phyloP scores from a whole-genome alignment of 148 eudicot species.

The Rhododendron griersonianum region DNA sequence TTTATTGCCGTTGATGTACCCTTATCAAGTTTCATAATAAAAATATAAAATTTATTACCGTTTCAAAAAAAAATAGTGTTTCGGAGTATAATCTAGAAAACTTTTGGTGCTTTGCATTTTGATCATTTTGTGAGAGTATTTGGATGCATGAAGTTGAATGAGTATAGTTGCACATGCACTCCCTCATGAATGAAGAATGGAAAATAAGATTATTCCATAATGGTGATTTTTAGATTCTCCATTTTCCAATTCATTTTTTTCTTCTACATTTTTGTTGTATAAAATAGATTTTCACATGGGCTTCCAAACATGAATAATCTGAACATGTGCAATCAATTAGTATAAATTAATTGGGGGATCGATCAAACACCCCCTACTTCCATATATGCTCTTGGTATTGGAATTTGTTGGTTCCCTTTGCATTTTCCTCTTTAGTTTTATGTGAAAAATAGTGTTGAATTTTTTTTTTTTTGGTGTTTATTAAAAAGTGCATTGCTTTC shows the following conservation, averaged over 20 bases:
- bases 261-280: background rate
- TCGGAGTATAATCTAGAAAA: too few species aligned
- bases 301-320: background rate
- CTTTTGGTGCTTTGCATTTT: background rate
- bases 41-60: too few species aligned
- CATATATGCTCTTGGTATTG: too few species aligned
- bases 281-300: background rate
- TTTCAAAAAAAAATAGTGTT: too few species aligned
- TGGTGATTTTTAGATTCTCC: background rate
- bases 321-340: background rate
- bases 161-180: background rate
- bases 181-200: background rate
- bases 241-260: background rate
- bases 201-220: too few species aligned
- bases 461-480: too few species aligned
- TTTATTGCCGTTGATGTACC: background rate
- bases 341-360: background rate
- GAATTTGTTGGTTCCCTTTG: background rate
- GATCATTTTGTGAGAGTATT: background rate
- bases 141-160: background rate
- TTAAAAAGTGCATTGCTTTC: background rate
- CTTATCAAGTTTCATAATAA: too few species aligned
- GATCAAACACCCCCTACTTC: too few species aligned
- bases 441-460: background rate
- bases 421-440: background rate